Evolutionary conservation across 2,329 filamentous ascomycete genomes (phyloP), one percentile per base, ranked within the genome.

Genomic region (Trichoderma harzianum): DNA sequence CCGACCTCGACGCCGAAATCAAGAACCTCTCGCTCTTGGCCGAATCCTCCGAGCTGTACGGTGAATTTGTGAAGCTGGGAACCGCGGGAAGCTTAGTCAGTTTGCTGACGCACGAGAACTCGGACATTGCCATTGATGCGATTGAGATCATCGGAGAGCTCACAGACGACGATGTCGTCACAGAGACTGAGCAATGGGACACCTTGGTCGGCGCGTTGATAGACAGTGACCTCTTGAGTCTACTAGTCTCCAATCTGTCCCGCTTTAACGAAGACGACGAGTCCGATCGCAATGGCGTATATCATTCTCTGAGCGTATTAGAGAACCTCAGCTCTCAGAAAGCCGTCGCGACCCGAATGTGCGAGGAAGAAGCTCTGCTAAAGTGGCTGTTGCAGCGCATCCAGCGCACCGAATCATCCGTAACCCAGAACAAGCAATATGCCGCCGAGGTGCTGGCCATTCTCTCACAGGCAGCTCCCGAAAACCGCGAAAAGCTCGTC

Each of bases 391-490:
- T 97, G 43, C 82, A 86, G 64, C 89, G 96, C 64, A 92, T 94
- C 73, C 90, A 92, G 75, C 86, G 85, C 70, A 87, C 87, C 65
- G 94, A 97, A 79, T 84, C 83, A 5, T 84, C 86, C 0, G 89
- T 97, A 1, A 87, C 89, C 6, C 96, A 99, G 79, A 99, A 99
- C 79, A 97, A 96, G 79, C 95, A 98, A 80, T 99, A 98, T 79
- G 89, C 94, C 0, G 94, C 95, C 18, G 96, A 99, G 82, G 89
- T 98, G 8, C 85, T 99, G 3, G 94, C 95, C 14, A 96, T 99
- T 69, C 84, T 99, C 10, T 86, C 95, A 21, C 95, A 98, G 80
- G 90, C 90, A 1, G 93, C 93, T 4, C 75, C 87, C 0, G 82
- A 87, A 47, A 94, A 94, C 76, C 85, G 93, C 58, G 83, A 83